These are phyloP conservation scores for Vaccinium corymbosum DNA, from an alignment of 148 eudicot genomes.

Conservation along the genomic window DNA sequence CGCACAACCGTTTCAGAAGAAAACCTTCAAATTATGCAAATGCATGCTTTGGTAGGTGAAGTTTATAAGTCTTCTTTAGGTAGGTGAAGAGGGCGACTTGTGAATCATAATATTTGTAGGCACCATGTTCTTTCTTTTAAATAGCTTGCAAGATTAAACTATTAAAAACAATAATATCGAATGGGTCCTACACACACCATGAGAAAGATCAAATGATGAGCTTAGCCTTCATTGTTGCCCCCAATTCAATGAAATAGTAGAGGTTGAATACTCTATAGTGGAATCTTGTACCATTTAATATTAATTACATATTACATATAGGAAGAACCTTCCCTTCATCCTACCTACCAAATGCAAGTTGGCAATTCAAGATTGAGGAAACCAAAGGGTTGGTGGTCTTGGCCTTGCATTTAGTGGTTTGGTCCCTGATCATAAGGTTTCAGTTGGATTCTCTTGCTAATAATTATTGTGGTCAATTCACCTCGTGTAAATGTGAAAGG, in stretches of 20 bases:
- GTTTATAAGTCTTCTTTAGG: not conserved
- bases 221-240: not conserved
- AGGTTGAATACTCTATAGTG: not conserved
- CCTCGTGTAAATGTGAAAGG: too few species aligned
- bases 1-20: not conserved
- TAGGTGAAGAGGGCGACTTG: constrained; percentile 6
- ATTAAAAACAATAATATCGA: not conserved
- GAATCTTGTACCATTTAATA: not conserved
- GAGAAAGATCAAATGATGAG: not conserved
- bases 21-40: not conserved
- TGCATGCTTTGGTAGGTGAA: not conserved
- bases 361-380: not conserved
- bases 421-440: too few species aligned
- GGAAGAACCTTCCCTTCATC: not conserved
- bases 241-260: not conserved
- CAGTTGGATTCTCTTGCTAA: too few species aligned
- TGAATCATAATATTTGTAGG: not conserved
- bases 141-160: not conserved
- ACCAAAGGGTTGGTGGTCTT: not conserved
- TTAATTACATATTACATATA: not conserved
- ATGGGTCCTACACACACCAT: not conserved
- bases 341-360: constrained; percentile 3
- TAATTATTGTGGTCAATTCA: too few species aligned
- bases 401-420: too few species aligned
- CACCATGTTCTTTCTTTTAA: not conserved